These are phyloP conservation scores for Pseudognaphalium luteoalbum DNA, from an alignment of 129 eudicot genomes.

Conservation along the genomic window DNA sequence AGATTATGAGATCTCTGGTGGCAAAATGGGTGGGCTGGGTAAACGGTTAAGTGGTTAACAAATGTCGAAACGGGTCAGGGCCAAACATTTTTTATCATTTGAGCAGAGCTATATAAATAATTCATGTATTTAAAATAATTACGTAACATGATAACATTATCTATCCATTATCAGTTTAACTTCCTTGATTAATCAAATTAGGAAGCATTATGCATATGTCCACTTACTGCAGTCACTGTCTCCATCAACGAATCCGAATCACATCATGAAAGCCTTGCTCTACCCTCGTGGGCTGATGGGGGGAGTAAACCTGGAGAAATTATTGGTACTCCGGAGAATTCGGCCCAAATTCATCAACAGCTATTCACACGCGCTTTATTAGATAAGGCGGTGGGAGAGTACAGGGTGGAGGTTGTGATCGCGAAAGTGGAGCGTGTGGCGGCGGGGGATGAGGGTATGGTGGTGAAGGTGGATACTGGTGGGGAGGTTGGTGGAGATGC, in stretches of 20 bases:
- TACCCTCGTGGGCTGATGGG: slow-evolving; percentile 80
- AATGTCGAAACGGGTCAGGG: not conserved
- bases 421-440: slow-evolving; percentile 59
- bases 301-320: slow-evolving; percentile 37
- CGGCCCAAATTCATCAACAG: slow-evolving; percentile 80
- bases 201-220: not conserved
- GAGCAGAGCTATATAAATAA: too few species aligned
- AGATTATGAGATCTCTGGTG: not conserved
- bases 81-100: not conserved
- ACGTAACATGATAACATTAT: too few species aligned
- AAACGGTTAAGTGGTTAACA: not conserved
- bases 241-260: slow-evolving; percentile 45
- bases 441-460: slow-evolving; percentile 48
- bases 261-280: slow-evolving; percentile 7
- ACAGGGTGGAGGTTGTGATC: slow-evolving; percentile 66
- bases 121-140: too few species aligned
- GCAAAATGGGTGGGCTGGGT: not conserved
- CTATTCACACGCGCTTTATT: slow-evolving; percentile 54
- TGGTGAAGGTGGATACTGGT: slow-evolving; percentile 49
- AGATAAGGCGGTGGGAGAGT: slow-evolving; percentile 60
- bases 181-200: not conserved
- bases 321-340: slow-evolving; percentile 61
- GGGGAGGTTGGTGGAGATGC: slow-evolving; percentile 65
- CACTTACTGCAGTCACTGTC: slow-evolving; percentile 56
- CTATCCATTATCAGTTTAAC: not conserved